Base-by-base conservation (phyloP, 2,329 filamentous ascomycete genomes). In the Cadophora gregata region DNA sequence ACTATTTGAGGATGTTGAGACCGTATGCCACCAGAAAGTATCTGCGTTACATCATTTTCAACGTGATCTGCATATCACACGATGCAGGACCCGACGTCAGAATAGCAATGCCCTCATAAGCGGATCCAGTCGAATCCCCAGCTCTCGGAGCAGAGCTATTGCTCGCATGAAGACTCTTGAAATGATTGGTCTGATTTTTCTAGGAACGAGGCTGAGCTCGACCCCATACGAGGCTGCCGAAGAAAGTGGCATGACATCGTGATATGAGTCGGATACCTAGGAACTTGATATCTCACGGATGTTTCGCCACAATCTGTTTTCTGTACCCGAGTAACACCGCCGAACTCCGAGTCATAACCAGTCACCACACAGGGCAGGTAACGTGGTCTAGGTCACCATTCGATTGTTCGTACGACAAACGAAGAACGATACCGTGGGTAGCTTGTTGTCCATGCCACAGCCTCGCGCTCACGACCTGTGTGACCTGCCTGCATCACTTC, bases 191-290 rank as follows among this genome's bases (percentile, higher is more conserved):
- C n/a, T 42, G 14, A 4, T 56, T 29, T 10, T 19, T 19, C 14
- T 36, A n/a, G 2, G 1, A 7, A 58, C 21, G 12, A 51, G 51
- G 51, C 50, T 48, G 62, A 29, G 6, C 25, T 42, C 31, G 48
- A 24, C 62, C 51, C 51, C 62, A 63, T 38, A 63, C 62, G 51
- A 63, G 62, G 62, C 55, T 64, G 53, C 19, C 10, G 29, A 31
- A 59, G n/a, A 59, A 59, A 25, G 62, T 67, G 65, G 65, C 61
- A 19, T 67, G 65, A 67, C 42, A 6, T 56, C 31, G 6, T 61
- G 10, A 61, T 50, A n/a, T 27, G n/a, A 33, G 47, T 29, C 14
- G 60, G 24, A 56, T 38, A 25, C n/a, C n/a, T n/a, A n/a, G n/a
- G n/a, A n/a, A n/a, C 55, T 47, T 55, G 45, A 51, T 21, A 21